phyloP scores from a whole-genome alignment of 2,329 filamentous ascomycete genomes.

The Didymella glomerata region DNA sequence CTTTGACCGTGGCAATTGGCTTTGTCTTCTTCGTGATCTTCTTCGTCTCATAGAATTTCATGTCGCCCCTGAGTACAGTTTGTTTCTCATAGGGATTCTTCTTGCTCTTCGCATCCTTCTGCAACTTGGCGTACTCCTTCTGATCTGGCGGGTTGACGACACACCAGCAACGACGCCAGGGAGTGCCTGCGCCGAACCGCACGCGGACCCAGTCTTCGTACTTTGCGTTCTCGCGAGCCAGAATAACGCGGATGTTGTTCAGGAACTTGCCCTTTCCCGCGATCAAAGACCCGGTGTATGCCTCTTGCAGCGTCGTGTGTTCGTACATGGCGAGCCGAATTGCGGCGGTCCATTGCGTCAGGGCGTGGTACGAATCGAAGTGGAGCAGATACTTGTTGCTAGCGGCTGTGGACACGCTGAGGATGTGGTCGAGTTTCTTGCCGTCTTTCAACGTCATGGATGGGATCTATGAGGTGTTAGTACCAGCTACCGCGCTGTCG shows the following conservation, averaged over 20 bases:
- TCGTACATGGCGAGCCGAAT: constrained; percentile 96
- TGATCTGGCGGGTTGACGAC: constrained; percentile 92
- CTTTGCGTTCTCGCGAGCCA: constrained; percentile 79
- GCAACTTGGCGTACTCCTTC: constrained; percentile 84
- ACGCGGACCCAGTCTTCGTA: constrained; percentile 95
- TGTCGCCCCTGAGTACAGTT: constrained; percentile 79
- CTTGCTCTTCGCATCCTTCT: constrained; percentile 79
- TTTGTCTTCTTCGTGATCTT: constrained; percentile 91
- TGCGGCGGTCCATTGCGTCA: constrained; percentile 94
- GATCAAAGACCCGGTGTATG: constrained; percentile 94
- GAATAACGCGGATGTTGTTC: constrained; percentile 89
- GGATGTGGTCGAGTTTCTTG: constrained; percentile 88
- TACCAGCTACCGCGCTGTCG: neutral
- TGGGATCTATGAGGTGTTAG: constrained; percentile 57
- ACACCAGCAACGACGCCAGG: constrained; percentile 97
- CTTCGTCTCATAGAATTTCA: constrained; percentile 91
- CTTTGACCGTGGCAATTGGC: constrained; percentile 89
- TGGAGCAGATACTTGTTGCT: constrained; percentile 95
- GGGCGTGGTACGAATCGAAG: constrained; percentile 92
- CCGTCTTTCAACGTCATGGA: constrained; percentile 87
- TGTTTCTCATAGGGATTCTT: constrained; percentile 83
- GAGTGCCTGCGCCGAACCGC: constrained; percentile 92
- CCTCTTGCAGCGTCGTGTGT: constrained; percentile 90
- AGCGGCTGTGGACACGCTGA: constrained; percentile 94
- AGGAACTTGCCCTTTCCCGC: constrained; percentile 89